Evolutionary conservation across 2,329 filamentous ascomycete genomes (phyloP).

Genomic region (Penicillium sp.): DNA sequence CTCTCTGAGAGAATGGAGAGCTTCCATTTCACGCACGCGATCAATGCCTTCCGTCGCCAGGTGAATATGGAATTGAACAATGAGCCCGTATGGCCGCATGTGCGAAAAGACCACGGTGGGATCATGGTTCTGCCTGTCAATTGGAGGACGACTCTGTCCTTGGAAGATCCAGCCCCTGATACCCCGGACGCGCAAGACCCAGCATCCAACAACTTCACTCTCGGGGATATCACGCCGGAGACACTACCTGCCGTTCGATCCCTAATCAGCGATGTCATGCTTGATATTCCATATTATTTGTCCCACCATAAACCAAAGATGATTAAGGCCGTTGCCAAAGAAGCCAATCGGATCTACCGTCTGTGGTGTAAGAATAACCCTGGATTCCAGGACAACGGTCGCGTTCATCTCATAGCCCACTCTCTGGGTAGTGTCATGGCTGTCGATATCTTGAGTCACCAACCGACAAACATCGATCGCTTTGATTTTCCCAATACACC

Average conservation of each 20-base stretch:
- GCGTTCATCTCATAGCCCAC: conserved; percentile 90
- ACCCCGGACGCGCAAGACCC: conserved; percentile 57
- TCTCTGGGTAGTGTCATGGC: conserved; percentile 95
- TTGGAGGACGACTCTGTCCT: conserved; percentile 85
- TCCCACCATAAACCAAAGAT: conserved; percentile 95
- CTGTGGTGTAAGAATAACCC: conserved; percentile 95
- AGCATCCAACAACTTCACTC: conserved; percentile 63
- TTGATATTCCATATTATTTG: conserved; percentile 97
- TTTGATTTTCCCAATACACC: conserved; percentile 44
- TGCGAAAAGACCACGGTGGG: conserved; percentile 78
- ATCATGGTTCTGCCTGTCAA: conserved; percentile 96
- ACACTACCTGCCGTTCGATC: conserved; percentile 91
- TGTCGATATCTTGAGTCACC: conserved; percentile 83
- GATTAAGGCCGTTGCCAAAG: conserved; percentile 82
- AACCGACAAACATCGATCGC: conserved; percentile 72
- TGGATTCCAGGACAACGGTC: conserved; percentile 76
- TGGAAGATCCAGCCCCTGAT: conserved; percentile 75
- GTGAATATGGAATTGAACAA: conserved; percentile 82
- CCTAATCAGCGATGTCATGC: conserved; percentile 96
- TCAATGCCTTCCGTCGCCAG: conserved; percentile 84
- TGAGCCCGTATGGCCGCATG: conserved; percentile 71
- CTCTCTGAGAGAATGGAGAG: conserved; percentile 92
- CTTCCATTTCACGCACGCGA: conserved; percentile 95
- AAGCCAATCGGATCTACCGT: conserved; percentile 94
- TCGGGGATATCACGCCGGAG: conserved; percentile 89